Base-by-base conservation (phyloP, 2,329 filamentous ascomycete species). In the Dothiorella sarmentorum region DNA sequence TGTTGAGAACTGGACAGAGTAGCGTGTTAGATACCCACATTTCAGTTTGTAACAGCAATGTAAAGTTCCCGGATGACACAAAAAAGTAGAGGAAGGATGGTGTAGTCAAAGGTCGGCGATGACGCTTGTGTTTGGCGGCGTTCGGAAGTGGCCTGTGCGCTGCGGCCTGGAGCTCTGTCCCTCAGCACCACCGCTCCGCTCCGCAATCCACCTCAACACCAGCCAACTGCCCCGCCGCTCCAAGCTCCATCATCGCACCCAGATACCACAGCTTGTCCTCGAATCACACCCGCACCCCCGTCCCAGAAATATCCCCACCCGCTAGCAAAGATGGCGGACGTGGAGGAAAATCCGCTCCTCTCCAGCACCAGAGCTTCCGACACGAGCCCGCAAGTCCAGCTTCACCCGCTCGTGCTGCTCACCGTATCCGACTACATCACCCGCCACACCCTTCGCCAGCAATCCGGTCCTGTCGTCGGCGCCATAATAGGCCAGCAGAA, bases 351-450 rank as follows among this genome's bases (percentile, higher is more conserved):
- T 58, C 73, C 75, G 22, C 75, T 80, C 22, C 64, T 80, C 45
- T 75, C 76, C 15, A 74, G 67, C 42, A 69, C 70, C 45, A 74
- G 73, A 61, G 71, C 70, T 68, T 85, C 84, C 40, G 90, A 94
- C 73, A 87, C 87, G 18, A 85, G 85, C 52, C 84, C 95, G 43
- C 87, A 91, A 63, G 85, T 91, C 58, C 85, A 91, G 66, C 85
- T 99, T 17, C 94, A 99, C 69, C 94, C 94, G 24, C 86, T 99
- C 49, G 92, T 96, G 55, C 88, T 97, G 64, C 89, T 99, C 75
- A 95, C 89, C 64, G 94, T 99, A 68, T 96, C 93, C 66, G 94
- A 99, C 75, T 95, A 96, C 73, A 91, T 97, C 72, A 96, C 93
- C 60, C 85, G 94, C 61, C 92, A 96, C 73, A 90, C 87, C 1